Evolutionary conservation across 208 protist species (phyloP).

Genomic region (Trypanosoma platydactyli): DNA sequence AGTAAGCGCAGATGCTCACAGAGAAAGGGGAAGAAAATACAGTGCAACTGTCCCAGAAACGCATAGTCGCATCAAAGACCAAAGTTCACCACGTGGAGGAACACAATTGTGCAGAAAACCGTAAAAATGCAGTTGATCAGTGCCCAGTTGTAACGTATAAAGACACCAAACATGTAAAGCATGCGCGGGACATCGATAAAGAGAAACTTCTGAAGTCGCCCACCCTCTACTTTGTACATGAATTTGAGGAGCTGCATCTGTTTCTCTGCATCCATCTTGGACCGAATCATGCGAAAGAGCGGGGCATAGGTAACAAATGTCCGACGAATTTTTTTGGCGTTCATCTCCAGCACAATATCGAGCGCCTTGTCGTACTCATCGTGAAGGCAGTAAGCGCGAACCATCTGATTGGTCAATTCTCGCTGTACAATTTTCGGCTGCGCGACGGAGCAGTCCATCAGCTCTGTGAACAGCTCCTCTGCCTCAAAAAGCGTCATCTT

Average conservation of each 20-base stretch:
- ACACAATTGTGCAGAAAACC: constrained; percentile 32
- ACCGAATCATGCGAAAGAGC: constrained; percentile 82
- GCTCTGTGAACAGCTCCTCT: constrained; percentile 83
- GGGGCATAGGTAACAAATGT: constrained; percentile 92
- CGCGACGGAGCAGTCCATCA: constrained; percentile 88
- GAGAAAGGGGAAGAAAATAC: not conserved
- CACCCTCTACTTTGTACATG: constrained; percentile 82
- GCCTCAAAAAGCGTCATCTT: constrained; percentile 80
- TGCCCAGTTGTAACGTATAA: constrained; percentile 88
- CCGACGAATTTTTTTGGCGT: constrained; percentile 65
- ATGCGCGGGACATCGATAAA: constrained; percentile 88
- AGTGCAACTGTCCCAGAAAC: not conserved
- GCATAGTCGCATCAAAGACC: constrained; percentile 12
- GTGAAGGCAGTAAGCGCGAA: constrained; percentile 78
- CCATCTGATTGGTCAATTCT: constrained; percentile 89
- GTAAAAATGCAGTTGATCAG: constrained; percentile 73
- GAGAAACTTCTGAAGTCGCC: constrained; percentile 70
- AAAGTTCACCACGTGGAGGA: constrained; percentile 29
- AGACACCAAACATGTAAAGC: constrained; percentile 86
- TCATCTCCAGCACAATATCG: constrained; percentile 82
- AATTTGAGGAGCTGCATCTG: constrained; percentile 69
- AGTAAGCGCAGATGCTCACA: not conserved
- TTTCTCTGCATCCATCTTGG: constrained; percentile 53
- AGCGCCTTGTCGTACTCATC: constrained; percentile 76
- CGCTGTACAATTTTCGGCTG: constrained; percentile 88